These are phyloP conservation scores for Dactylellina cionopaga DNA, from an alignment of 2,329 filamentous ascomycete genomes.

Conservation along the genomic window DNA sequence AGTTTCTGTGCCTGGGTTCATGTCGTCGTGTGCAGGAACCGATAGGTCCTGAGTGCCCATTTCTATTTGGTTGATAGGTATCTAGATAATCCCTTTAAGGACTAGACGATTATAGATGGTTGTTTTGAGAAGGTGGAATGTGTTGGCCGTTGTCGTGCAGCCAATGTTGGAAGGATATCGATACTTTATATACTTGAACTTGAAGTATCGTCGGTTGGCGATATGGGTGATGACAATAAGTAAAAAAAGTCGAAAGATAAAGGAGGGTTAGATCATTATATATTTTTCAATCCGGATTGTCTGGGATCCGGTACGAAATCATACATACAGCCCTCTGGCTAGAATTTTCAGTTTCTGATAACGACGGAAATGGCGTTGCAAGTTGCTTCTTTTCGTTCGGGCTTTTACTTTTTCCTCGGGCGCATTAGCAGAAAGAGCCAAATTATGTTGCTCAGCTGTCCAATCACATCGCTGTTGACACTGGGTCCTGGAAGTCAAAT, in stretches of 20 bases:
- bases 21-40: constrained; percentile 43
- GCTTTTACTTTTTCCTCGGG: constrained; percentile 13
- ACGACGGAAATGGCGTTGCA: constrained; percentile 50
- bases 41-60: constrained; percentile 37
- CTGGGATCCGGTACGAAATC: too few relatives aligned
- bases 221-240: too few relatives aligned
- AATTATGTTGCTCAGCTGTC: constrained; percentile 28
- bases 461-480: constrained; percentile 6
- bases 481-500: constrained; percentile 46
- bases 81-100: not conserved
- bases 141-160: too few relatives aligned
- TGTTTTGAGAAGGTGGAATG: not conserved
- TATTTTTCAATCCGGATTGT: too few relatives aligned
- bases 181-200: too few relatives aligned
- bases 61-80: not conserved
- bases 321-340: not conserved
- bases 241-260: too few relatives aligned
- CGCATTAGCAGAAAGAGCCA: constrained; percentile 24
- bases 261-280: too few relatives aligned
- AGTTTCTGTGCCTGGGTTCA: constrained; percentile 47
- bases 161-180: too few relatives aligned
- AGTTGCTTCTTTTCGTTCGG: constrained; percentile 28
- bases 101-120: not conserved
- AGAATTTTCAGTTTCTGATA: constrained; percentile 33
- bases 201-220: too few relatives aligned